A percentile compares a stretch with the other conserved stretches of the same genome.
Conservation (phyloP, 495 filamentous ascomycete species). For the Neurospora discreta region DNA sequence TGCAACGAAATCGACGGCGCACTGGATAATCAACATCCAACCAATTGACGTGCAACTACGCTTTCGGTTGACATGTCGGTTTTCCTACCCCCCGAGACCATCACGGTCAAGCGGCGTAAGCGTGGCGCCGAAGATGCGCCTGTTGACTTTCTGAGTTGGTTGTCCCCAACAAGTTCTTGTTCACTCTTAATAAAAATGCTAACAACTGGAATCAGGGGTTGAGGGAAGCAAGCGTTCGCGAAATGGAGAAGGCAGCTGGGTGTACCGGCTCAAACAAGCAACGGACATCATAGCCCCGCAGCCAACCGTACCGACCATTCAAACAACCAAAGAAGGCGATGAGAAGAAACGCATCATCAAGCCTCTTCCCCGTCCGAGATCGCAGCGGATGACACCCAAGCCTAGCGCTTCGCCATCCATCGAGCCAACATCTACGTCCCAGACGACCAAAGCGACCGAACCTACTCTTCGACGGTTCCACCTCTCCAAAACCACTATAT, state of each 20-base stretch:
- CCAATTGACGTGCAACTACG: background rate
- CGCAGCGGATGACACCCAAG: background rate
- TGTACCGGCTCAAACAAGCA: slow-evolving; percentile 30
- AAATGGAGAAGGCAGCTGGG: slow-evolving; percentile 22
- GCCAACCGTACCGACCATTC: slow-evolving; percentile 14
- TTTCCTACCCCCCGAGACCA: slow-evolving; percentile 34
- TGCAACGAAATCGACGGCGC: background rate
- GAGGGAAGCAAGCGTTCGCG: slow-evolving; percentile 31
- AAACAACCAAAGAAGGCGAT: slow-evolving; percentile 15
- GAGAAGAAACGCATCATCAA: slow-evolving; percentile 11
- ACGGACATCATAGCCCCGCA: background rate
- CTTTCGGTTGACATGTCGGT: slow-evolving; percentile 25
- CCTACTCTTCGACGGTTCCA: slow-evolving; percentile 31
- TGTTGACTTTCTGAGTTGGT: slow-evolving; percentile 41
- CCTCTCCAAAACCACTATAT: slow-evolving; percentile 27
- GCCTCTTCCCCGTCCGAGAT: background rate
- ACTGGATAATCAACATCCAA: background rate
- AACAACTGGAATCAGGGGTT: slow-evolving; percentile 7
- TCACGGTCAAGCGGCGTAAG: slow-evolving; percentile 48
- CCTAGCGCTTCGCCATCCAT: background rate
- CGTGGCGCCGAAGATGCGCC: slow-evolving; percentile 37
- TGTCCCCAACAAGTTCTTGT: background rate
- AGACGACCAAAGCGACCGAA: background rate
- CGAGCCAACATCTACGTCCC: background rate
- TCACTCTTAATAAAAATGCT: slow-evolving; percentile 1